Base-by-base conservation (phyloP, 2,329 filamentous ascomycete species). In the Diaporthe ilicicola region DNA sequence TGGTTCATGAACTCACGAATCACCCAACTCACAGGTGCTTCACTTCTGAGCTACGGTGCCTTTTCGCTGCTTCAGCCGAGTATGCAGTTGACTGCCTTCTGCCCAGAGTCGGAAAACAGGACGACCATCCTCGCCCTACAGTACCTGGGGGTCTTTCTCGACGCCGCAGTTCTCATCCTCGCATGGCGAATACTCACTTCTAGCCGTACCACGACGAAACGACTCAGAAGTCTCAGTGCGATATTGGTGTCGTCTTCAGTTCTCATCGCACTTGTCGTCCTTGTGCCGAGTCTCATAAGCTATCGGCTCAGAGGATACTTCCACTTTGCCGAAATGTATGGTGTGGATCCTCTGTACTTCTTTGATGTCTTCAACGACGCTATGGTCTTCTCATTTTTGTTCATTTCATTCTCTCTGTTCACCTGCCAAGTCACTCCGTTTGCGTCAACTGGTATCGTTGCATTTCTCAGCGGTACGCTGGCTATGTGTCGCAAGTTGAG, bases 171-270 rank as follows among this genome's bases (percentile, higher is more conserved):
- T 65, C 75, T 85, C 24, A 75, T 87, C n/a, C 76, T 87, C 12
- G 71, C 82, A 2, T 89, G 87, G 87, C 83, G 86, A 44, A 79
- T 87, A 4, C 76, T 89, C 6, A 82, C 83, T 15, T 88, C 87
- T 86, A 80, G 84, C 0, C 82, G 84, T 50, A 87, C 85, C 0
- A 83, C 84, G 7, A 85, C 82, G 72, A 77, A 79, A 39, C 83
- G 85, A 3, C 76, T 89, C n/a, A 82, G 81, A 12, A 83, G 81
- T 0, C 76, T 89, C 10, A 82, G 84, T 7, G 77, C 78, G 2
- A 80, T 87, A 2, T 74, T 88, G 6, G 71, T 83, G 1, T 72
- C 81, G 10, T 81, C 85, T 0, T 81, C 85, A 0, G 37, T 84
- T 3, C 80, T 78, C 8, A 79, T 82, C 22, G 79, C 78, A 0